phyloP scores from a whole-genome alignment of 1,284 basidiomycete genomes.

The Papiliotrema terrestris region DNA sequence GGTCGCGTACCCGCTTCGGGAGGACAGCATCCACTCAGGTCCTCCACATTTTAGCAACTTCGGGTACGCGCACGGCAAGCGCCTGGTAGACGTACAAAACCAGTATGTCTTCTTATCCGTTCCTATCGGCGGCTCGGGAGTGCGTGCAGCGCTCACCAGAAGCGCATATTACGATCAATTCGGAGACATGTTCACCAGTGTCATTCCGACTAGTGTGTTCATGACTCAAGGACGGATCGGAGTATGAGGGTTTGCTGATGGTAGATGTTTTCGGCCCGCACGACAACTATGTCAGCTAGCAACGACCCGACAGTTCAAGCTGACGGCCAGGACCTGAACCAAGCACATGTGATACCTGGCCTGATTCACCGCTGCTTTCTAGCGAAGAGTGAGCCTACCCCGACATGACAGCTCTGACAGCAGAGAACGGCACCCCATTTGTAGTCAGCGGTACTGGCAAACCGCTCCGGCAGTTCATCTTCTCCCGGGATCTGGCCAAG shows the following conservation, averaged over 20 bases:
- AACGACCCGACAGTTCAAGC: not conserved
- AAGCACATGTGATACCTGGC: constrained; percentile 84
- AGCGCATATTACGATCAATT: constrained; percentile 89
- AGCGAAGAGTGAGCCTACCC: constrained; percentile 64
- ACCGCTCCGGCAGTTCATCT: constrained; percentile 88
- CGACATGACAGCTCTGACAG: constrained; percentile 4
- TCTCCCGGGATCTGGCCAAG: constrained; percentile 86
- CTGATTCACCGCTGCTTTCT: constrained; percentile 84
- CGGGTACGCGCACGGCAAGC: constrained; percentile 86
- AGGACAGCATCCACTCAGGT: constrained; percentile 80
- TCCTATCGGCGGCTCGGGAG: not conserved
- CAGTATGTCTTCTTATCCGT: constrained; percentile 56
- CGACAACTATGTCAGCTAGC: constrained; percentile 29
- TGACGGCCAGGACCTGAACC: constrained; percentile 60
- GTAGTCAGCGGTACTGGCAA: constrained; percentile 78
- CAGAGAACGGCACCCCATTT: constrained; percentile 77
- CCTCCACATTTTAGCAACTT: constrained; percentile 78
- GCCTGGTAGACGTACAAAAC: constrained; percentile 89
- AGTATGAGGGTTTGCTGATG: not conserved
- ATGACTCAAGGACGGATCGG: too few relatives aligned
- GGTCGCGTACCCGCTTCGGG: constrained; percentile 76
- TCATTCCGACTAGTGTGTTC: constrained; percentile 70
- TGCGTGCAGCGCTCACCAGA: not conserved
- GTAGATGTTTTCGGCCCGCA: constrained; percentile 73
- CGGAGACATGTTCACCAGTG: constrained; percentile 83